Base-by-base conservation (phyloP, 805 yeast species). In the Hanseniaspora meyeri region DNA sequence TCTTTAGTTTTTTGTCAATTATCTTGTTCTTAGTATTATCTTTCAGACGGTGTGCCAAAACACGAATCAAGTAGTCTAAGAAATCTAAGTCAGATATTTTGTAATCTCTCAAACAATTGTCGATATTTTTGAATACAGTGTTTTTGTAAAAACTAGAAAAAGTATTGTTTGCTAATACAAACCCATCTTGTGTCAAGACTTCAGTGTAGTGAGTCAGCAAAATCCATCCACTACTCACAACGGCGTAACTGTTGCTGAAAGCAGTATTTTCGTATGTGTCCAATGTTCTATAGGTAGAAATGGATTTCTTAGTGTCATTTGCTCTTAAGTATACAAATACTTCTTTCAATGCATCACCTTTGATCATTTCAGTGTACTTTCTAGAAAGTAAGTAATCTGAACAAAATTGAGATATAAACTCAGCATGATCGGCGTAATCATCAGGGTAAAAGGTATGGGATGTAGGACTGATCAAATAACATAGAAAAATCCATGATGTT, bases 361-460 rank as follows among this genome's bases (percentile, higher is more conserved):
- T 8, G 2, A 11, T 16, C 7, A n/a, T 1, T 17, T 20, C 12
- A 17, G 17, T 19, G 11, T 11, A 17, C 8, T 6, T 17, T 19
- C 19, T n/a, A 5, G 17, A 46, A 11, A 19, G 17, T 19, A 53
- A 19, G 16, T 53, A 53, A 7, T 53, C 43, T 9, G 32, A 5
- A 39, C 57, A 53, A 17, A 53, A 31, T 5, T 53, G 16, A 4
- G 57, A 37, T 8, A 53, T 53, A 14, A 46, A 37, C 5, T 29
- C n/a, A 12, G 51, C 49, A 32, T 53, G 46, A 10, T 53, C 57
- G 1, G 14, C 34, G 46, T 53, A 53, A 32, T 53, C 57, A 8
- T 20, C 51, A 16, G 50, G 57, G 29, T 53, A 53, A 16, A 12
- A 32, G 16, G 37, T 19, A 12, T 29, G 7, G 3, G n/a, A n/a